These are phyloP conservation scores for Ottelia alismoides DNA, from an alignment of 106 monocot genomes.

Conservation along the genomic window DNA sequence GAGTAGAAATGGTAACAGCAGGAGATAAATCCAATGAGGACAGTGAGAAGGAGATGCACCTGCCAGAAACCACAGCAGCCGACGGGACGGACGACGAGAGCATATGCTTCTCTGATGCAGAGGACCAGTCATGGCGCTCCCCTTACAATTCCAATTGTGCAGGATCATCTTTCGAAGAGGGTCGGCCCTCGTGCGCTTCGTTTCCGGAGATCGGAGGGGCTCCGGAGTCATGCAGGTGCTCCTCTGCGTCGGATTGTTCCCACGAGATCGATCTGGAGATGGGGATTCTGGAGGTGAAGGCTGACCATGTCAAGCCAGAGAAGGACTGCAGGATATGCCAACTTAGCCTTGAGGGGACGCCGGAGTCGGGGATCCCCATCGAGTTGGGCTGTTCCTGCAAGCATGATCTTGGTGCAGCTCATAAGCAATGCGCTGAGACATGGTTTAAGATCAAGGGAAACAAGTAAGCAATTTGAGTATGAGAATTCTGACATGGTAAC, in stretches of 20 bases:
- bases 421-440: conserved; percentile 23
- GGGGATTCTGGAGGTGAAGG: conserved; percentile 1
- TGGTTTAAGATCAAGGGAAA: conserved; percentile 20
- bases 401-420: conserved; percentile 20
- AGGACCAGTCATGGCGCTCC: conserved; percentile 1
- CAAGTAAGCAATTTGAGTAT: conserved; percentile 11
- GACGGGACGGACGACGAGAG: neutral
- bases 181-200: too few species aligned
- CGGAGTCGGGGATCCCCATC: conserved; percentile 12
- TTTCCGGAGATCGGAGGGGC: neutral
- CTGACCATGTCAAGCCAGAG: too few species aligned
- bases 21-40: too few species aligned
- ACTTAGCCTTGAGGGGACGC: conserved; percentile 7
- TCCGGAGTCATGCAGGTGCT: neutral
- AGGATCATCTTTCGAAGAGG: neutral
- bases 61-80: neutral
- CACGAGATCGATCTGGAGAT: conserved; percentile 1
- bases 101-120: conserved; percentile 3
- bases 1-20: too few species aligned
- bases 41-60: too few species aligned
- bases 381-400: conserved; percentile 25
- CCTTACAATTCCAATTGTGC: neutral
- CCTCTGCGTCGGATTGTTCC: neutral
- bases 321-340: conserved; percentile 23
- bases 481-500: too few species aligned